phyloP scores from a whole-genome alignment of 257 asterid genomes.

The Thymus quinquecostatus region DNA sequence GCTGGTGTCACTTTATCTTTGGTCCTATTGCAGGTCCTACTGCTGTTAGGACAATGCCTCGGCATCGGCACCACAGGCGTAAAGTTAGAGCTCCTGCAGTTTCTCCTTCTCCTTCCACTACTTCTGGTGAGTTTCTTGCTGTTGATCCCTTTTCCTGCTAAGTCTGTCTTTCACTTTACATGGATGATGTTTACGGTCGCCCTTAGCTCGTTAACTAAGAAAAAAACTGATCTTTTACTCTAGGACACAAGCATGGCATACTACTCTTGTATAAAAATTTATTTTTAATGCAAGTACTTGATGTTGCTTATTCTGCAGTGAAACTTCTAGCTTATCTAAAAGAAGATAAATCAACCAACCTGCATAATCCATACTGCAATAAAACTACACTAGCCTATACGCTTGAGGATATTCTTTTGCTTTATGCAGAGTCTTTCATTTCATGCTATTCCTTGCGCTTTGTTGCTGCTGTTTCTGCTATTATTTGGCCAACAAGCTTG shows the following conservation, averaged over 20 bases:
- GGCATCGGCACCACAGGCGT: slow-evolving; percentile 53
- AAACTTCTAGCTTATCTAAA: slow-evolving; percentile 4
- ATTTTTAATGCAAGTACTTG: slow-evolving; percentile 10
- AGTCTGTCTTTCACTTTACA: background rate
- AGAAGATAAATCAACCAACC: background rate
- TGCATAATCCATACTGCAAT: background rate
- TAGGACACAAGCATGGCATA: slow-evolving; percentile 2
- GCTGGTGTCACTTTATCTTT: slow-evolving; percentile 45
- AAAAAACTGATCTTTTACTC: background rate
- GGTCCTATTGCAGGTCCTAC: slow-evolving; percentile 61
- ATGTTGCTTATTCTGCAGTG: slow-evolving; percentile 16
- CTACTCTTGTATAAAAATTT: background rate
- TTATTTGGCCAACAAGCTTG: too few relatives aligned
- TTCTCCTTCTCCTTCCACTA: slow-evolving; percentile 77
- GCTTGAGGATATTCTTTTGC: slow-evolving; percentile 12
- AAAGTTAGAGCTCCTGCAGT: slow-evolving; percentile 44
- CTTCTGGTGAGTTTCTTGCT: slow-evolving; percentile 58
- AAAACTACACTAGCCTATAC: slow-evolving; percentile 8
- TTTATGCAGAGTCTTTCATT: background rate
- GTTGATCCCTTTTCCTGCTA: slow-evolving; percentile 17
- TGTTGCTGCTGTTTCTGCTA: too few relatives aligned
- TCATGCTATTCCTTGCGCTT: slow-evolving; percentile 10
- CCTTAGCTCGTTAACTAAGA: background rate
- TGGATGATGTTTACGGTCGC: background rate
- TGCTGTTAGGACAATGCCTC: slow-evolving; percentile 41